A percentile compares a stretch with the other conserved stretches of the same genome.
phyloP scores from a whole-genome alignment of 1,139 yeast species.

The Scheffersomyces titani region DNA sequence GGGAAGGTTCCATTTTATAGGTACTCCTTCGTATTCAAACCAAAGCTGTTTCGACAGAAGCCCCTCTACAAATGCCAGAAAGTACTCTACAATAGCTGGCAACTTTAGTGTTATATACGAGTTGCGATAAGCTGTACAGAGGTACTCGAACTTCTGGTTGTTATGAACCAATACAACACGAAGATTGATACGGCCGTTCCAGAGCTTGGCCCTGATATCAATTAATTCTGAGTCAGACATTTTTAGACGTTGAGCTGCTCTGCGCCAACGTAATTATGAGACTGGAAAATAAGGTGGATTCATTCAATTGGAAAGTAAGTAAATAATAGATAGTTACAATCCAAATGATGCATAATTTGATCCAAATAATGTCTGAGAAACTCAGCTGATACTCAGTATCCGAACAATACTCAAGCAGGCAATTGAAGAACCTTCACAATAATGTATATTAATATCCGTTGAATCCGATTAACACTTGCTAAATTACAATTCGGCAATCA shows the following conservation, averaged over 20 bases:
- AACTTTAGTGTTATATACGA: conserved; percentile 60
- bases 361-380: background rate
- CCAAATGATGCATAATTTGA: background rate
- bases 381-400: background rate
- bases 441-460: background rate
- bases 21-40: conserved; percentile 66
- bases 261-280: background rate
- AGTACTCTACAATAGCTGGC: conserved; percentile 41
- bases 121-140: conserved; percentile 39
- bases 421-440: background rate
- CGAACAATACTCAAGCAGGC: background rate
- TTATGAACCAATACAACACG: conserved; percentile 23
- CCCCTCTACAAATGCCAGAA: conserved; percentile 32
- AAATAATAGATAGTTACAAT: background rate
- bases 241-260: background rate
- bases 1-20: conserved; percentile 80
- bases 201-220: conserved; percentile 40
- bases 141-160: conserved; percentile 19
- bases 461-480: background rate
- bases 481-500: background rate
- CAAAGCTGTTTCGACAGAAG: conserved; percentile 46
- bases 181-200: conserved; percentile 61
- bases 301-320: background rate
- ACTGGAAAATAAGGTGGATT: background rate
- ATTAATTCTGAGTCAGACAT: background rate